Percentiles rank a stretch among this genome's conserved stretches.
Conservation (phyloP, 2,329 filamentous ascomycete genomes). For the Chrysosporium keratinophilum region DNA sequence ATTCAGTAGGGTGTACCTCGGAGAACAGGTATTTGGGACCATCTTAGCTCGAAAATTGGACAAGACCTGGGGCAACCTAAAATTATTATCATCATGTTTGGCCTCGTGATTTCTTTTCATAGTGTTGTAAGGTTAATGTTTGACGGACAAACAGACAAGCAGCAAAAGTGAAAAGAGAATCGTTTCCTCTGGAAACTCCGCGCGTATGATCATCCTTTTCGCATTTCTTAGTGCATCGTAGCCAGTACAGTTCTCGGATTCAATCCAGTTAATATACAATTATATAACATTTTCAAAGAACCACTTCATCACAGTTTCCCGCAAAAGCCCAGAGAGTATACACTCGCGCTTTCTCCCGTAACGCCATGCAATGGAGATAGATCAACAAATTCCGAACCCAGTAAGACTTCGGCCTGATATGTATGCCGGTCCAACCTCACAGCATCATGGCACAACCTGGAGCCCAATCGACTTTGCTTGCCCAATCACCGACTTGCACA, state of each 20-base stretch:
- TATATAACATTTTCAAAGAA: too few species aligned
- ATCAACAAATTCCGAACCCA: not conserved
- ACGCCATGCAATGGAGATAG: slow-evolving; percentile 11
- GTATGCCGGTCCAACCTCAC: not conserved
- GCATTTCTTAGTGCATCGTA: too few species aligned
- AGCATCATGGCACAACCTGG: slow-evolving; percentile 51
- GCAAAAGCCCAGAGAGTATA: not conserved
- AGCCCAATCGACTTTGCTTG: slow-evolving; percentile 69
- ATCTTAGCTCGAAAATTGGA: not conserved
- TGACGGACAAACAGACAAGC: too few species aligned
- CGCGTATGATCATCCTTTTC: too few species aligned
- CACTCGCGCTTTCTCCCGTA: slow-evolving; percentile 1
- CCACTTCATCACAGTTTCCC: too few species aligned
- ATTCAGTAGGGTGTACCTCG: slow-evolving; percentile 10
- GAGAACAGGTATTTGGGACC: not conserved
- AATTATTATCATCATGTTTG: too few species aligned
- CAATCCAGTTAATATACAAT: too few species aligned
- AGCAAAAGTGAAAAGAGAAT: too few species aligned
- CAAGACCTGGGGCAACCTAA: not conserved
- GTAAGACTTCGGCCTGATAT: not conserved
- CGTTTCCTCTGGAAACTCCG: too few species aligned
- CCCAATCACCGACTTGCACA: slow-evolving; percentile 64
- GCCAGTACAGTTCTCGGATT: too few species aligned
- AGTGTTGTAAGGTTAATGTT: too few species aligned
- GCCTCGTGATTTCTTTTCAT: too few species aligned